A percentile compares a stretch with the other conserved stretches of the same genome.
Evolutionary conservation across 768 basidiomycete genomes (phyloP).

Genomic region (Pisolithus orientalis): DNA sequence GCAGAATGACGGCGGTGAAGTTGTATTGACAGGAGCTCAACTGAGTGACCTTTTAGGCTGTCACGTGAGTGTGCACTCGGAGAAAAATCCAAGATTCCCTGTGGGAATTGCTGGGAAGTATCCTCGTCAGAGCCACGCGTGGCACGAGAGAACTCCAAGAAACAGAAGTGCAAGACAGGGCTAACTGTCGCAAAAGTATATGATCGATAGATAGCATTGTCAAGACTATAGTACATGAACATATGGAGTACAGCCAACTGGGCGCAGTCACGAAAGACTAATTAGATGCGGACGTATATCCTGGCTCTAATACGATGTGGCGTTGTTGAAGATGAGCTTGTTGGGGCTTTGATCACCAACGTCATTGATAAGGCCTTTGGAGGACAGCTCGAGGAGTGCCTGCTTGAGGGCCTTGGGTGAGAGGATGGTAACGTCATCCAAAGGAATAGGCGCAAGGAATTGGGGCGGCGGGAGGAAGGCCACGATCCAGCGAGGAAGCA

Average conservation of each 20-base stretch:
- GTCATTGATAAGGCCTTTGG: conserved; percentile 40
- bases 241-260: conserved; percentile 2
- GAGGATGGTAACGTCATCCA: conserved; percentile 38
- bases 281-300: not conserved
- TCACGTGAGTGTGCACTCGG: too few relatives aligned
- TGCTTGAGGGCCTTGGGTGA: conserved; percentile 73
- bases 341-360: conserved; percentile 54
- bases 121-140: too few relatives aligned
- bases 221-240: not conserved
- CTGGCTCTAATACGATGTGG: conserved; percentile 31
- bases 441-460: conserved; percentile 39
- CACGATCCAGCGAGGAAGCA: conserved; percentile 54
- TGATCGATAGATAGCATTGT: too few relatives aligned
- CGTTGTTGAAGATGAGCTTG: conserved; percentile 78
- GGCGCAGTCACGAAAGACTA: not conserved
- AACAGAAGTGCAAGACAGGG: too few relatives aligned
- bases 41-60: too few relatives aligned
- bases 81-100: too few relatives aligned
- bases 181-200: too few relatives aligned
- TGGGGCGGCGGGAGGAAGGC: conserved; percentile 50
- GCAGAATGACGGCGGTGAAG: too few relatives aligned
- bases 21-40: too few relatives aligned
- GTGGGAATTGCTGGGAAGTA: too few relatives aligned
- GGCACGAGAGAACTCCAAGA: too few relatives aligned
- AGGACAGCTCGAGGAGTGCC: conserved; percentile 60